Percentiles rank a stretch among this genome's conserved stretches.
These are phyloP conservation scores for Cordia subcordata DNA, from an alignment of 257 asterid genomes.

Conservation along the genomic window DNA sequence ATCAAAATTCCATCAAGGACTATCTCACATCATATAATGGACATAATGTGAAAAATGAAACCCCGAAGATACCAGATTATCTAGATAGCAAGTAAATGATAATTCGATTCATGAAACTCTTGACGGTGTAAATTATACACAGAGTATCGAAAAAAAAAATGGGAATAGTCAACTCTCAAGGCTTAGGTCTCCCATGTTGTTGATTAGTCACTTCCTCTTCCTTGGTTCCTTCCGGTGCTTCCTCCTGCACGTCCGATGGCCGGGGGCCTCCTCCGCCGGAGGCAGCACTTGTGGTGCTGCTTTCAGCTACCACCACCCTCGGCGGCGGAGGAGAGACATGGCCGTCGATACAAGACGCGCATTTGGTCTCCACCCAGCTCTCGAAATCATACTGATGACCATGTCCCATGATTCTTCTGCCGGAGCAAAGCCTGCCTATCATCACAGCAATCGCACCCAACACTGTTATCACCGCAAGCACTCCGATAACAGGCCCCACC, in stretches of 20 bases:
- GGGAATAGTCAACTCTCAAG: slow-evolving; percentile 1
- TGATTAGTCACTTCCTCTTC: slow-evolving; percentile 28
- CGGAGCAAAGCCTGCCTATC: slow-evolving; percentile 85
- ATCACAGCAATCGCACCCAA: slow-evolving; percentile 68
- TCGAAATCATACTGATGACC: slow-evolving; percentile 66
- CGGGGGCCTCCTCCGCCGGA: slow-evolving; percentile 17
- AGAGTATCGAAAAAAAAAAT: too few relatives aligned
- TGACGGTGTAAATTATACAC: too few relatives aligned
- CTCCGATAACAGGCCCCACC: slow-evolving; percentile 76
- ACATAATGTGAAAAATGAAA: neutral
- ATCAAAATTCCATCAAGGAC: slow-evolving; percentile 12
- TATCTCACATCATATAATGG: too few relatives aligned
- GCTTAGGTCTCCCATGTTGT: slow-evolving; percentile 25
- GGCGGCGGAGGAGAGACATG: slow-evolving; percentile 51
- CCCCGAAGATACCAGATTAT: neutral
- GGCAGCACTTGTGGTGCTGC: slow-evolving; percentile 26
- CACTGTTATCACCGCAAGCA: slow-evolving; percentile 58
- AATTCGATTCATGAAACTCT: neutral
- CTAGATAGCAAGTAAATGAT: too few relatives aligned
- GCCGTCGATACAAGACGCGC: slow-evolving; percentile 82
- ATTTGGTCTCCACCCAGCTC: slow-evolving; percentile 83
- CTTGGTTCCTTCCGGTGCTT: slow-evolving; percentile 24
- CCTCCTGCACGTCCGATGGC: slow-evolving; percentile 15
- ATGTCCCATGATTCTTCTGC: slow-evolving; percentile 61
- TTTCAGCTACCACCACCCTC: slow-evolving; percentile 29